phyloP scores from a whole-genome alignment of 2,329 filamentous ascomycete genomes.

The Neurospora sp. region DNA sequence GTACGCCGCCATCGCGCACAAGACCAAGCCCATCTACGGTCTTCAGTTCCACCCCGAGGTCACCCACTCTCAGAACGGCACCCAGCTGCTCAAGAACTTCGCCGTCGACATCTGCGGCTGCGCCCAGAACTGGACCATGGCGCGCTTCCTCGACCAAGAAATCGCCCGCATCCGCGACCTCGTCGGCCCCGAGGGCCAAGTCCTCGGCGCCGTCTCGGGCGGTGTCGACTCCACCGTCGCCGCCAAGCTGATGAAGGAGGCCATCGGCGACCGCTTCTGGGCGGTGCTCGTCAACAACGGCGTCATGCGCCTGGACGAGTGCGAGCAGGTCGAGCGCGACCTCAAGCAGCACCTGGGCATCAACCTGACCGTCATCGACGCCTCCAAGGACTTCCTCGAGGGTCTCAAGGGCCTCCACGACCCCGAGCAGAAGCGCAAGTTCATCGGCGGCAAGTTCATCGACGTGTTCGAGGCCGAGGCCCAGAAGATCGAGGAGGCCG shows the following conservation, averaged over 20 bases:
- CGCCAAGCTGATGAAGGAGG: slow-evolving; percentile 70
- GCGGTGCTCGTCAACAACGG: slow-evolving; percentile 59
- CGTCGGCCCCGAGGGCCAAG: slow-evolving; percentile 73
- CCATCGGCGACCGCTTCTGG: slow-evolving; percentile 67
- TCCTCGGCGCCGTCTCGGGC: slow-evolving; percentile 47
- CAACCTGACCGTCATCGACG: slow-evolving; percentile 82
- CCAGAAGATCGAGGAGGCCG: slow-evolving; percentile 55
- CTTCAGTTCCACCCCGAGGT: slow-evolving; percentile 90
- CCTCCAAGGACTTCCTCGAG: slow-evolving; percentile 63
- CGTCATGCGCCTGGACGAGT: slow-evolving; percentile 77
- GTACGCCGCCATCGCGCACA: slow-evolving; percentile 70
- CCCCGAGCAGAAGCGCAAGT: slow-evolving; percentile 70
- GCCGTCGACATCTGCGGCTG: slow-evolving; percentile 72
- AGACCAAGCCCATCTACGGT: slow-evolving; percentile 61
- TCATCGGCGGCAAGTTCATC: slow-evolving; percentile 55
- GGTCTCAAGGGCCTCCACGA: slow-evolving; percentile 64
- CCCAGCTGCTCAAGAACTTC: slow-evolving; percentile 69
- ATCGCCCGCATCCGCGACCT: slow-evolving; percentile 69
- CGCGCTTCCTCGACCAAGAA: slow-evolving; percentile 70
- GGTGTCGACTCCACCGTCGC: slow-evolving; percentile 88
- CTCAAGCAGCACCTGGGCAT: slow-evolving; percentile 74
- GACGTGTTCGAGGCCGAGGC: slow-evolving; percentile 73
- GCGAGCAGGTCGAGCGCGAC: slow-evolving; percentile 68
- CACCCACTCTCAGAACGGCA: slow-evolving; percentile 61
- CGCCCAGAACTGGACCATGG: slow-evolving; percentile 73